Evolutionary conservation across 2,329 filamentous ascomycete genomes (phyloP), one percentile per base, ranked within the genome.

Genomic region (Sphaerulina populicola): DNA sequence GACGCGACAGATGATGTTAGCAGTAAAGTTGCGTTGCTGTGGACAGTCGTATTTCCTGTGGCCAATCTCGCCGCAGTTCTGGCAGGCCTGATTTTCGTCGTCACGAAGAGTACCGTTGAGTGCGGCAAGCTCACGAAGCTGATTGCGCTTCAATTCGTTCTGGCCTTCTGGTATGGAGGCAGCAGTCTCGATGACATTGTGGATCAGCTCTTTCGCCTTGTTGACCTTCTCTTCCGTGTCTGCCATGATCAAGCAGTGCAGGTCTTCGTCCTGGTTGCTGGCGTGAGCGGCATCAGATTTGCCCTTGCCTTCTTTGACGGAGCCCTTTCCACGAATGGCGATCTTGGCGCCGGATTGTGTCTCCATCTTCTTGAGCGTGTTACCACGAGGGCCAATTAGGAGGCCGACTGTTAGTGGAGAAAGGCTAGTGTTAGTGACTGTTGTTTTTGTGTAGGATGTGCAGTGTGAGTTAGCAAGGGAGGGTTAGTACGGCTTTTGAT

Each of bases 321-420:
- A 98, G 69, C 93, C 93, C 75, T 98, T 98, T 77, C 93, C 93
- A 73, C 93, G 91, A 69, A 98, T 98, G 62, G 93, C 93, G 76
- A 98, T 98, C 74, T 98, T 98, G 70, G 93, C 93, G 58, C 85
- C 85, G 51, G 93, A 98, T 74, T 98, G 90, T 67, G 85, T 82
- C 72, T 98, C 93, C 93, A 98, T 98, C 73, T 96, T 98, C 78
- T 98, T 98, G 69, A 98, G 76, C 62, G 93, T 98, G 72, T 98
- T 98, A 74, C 93, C 93, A 91, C 93, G 93, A 74, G 93, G 93
- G 74, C 93, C 93, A 83, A 98, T 98, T 73, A 98, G 89, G 81
- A 98, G 84, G 74, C 93, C 93, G 82, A 98, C 93, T 98, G 72
- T 95, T 83, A 85, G 80, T 80, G 75, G 72, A 77, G 77, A 77